Evolutionary conservation across 169 alveolate genomes (phyloP).

Genomic region (Cryptosporidium bovis): DNA sequence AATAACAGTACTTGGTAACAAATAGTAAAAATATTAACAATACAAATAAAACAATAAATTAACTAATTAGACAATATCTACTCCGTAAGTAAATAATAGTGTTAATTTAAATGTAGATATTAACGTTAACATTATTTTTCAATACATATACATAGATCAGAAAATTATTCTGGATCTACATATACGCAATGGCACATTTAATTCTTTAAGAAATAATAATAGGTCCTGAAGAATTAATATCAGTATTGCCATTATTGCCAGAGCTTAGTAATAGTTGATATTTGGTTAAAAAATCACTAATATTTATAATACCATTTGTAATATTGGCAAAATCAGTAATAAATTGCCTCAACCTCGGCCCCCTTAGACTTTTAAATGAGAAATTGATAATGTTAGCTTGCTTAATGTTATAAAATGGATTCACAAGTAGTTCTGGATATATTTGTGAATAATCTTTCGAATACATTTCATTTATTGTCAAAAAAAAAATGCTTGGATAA

Average conservation of each 20-base stretch:
- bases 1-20: no score
- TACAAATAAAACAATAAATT: no score
- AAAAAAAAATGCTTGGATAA: constrained; percentile 32
- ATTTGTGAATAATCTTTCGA: constrained; percentile 12
- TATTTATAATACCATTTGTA: constrained; percentile 22
- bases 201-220: constrained; percentile 20
- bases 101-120: no score
- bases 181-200: no score
- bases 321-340: constrained; percentile 42
- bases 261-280: constrained; percentile 20
- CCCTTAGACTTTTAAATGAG: constrained; percentile 20
- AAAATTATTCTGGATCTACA: no score
- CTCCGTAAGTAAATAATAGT: no score
- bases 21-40: no score
- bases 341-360: constrained; percentile 35
- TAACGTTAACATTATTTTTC: no score
- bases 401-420: constrained; percentile 41
- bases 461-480: constrained; percentile 36
- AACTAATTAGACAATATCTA: no score
- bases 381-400: constrained; percentile 11
- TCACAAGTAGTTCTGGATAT: constrained; percentile 30
- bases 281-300: constrained; percentile 20
- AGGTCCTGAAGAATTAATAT: background rate
- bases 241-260: background rate
- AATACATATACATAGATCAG: no score